These are phyloP conservation scores for Hericium rajendrae DNA, from an alignment of 768 basidiomycete species.

Conservation along the genomic window DNA sequence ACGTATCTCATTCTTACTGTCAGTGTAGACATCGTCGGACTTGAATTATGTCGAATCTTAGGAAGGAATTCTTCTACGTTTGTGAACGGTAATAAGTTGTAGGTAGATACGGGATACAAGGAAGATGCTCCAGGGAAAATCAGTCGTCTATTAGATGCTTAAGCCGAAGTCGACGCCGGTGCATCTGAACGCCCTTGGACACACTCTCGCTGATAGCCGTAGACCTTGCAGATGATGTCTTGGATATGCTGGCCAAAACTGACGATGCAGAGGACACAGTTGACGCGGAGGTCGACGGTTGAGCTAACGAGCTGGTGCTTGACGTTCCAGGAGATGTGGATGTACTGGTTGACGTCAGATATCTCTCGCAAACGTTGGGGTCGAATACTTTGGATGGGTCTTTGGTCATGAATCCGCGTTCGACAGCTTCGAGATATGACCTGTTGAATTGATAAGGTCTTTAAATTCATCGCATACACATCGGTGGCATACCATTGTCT, in stretches of 20 bases:
- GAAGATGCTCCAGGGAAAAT: no score
- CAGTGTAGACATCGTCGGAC: no score
- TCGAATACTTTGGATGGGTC: conserved; percentile 50
- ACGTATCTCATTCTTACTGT: no score
- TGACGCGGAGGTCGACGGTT: not conserved
- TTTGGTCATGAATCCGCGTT: conserved; percentile 48
- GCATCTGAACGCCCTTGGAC: no score
- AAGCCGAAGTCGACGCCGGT: no score
- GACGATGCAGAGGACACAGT: not conserved
- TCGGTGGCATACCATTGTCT: conserved; percentile 48
- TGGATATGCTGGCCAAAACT: not conserved
- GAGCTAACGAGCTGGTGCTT: not conserved
- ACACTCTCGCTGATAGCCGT: no score
- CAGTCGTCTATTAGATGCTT: no score
- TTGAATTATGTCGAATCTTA: no score
- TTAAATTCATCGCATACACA: not conserved
- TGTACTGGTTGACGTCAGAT: conserved; percentile 15
- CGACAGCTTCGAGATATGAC: conserved; percentile 60
- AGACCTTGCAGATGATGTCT: not conserved
- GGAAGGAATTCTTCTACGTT: no score
- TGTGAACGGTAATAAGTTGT: no score
- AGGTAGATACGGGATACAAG: no score
- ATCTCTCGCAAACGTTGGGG: conserved; percentile 55
- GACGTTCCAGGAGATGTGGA: not conserved
- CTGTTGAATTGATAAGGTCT: conserved; percentile 17